Conservation (phyloP, 2,329 filamentous ascomycete species). For the Byssothecium circinans region DNA sequence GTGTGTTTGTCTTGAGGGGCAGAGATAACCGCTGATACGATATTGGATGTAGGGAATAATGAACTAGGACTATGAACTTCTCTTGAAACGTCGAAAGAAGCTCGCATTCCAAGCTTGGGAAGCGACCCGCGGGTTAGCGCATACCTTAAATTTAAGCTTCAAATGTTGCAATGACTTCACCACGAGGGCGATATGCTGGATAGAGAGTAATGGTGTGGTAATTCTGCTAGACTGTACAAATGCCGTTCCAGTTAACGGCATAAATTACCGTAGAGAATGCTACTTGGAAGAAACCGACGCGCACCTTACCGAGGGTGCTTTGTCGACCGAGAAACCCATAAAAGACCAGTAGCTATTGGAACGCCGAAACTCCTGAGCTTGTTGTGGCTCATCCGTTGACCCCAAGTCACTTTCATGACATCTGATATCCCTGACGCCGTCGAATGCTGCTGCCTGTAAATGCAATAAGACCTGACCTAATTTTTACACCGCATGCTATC, state of each 20-base stretch:
- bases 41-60: not conserved
- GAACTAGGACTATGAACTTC: too few species aligned
- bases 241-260: too few species aligned
- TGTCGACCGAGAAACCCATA: not conserved
- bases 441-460: conserved; percentile 21
- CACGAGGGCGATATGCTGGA: too few species aligned
- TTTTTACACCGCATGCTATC: conserved; percentile 3
- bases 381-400: conserved; percentile 1
- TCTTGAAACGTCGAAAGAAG: not conserved
- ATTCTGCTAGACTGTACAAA: too few species aligned
- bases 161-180: not conserved
- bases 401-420: not conserved
- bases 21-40: not conserved
- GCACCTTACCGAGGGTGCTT: not conserved
- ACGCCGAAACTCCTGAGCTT: conserved; percentile 5
- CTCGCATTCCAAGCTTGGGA: not conserved
- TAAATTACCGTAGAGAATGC: too few species aligned
- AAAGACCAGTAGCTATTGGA: not conserved
- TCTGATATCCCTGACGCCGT: conserved; percentile 23
- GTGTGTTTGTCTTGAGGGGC: too few species aligned
- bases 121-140: conserved; percentile 1
- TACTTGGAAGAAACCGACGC: not conserved
- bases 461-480: conserved; percentile 6
- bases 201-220: too few species aligned
- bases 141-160: conserved; percentile 6